A percentile compares a stretch with the other conserved stretches of the same genome.
Evolutionary conservation across 306 rosid genomes (phyloP).

Genomic region (Casuarina cunninghamiana): DNA sequence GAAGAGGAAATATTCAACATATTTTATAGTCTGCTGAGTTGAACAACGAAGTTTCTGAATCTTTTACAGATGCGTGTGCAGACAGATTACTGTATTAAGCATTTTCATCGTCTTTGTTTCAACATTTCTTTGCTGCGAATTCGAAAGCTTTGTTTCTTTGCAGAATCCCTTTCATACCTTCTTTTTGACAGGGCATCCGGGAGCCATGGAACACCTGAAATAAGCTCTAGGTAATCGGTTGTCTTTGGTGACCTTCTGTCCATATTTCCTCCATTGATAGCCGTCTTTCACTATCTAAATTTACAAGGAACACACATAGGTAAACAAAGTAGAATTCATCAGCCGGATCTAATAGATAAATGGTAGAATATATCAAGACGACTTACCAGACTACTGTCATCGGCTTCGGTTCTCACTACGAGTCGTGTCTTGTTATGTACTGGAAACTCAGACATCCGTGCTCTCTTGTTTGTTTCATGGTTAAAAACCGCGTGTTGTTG

Average conservation of each 20-base stretch:
- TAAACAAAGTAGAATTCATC: neutral
- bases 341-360: no score
- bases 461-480: conserved; percentile 40
- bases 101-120: neutral
- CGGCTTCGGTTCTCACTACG: conserved; percentile 49
- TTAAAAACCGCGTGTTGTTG: neutral
- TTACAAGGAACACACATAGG: neutral
- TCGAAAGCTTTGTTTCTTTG: neutral
- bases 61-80: neutral
- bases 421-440: conserved; percentile 37
- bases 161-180: conserved; percentile 37
- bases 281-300: conserved; percentile 56
- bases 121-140: neutral
- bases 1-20: no score
- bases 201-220: conserved; percentile 73
- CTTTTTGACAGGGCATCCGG: conserved; percentile 69
- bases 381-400: conserved; percentile 54
- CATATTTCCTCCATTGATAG: conserved; percentile 79
- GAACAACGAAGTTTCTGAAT: neutral
- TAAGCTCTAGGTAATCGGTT: conserved; percentile 80
- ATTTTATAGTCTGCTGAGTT: neutral
- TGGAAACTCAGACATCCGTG: conserved; percentile 38
- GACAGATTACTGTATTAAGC: neutral
- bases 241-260: conserved; percentile 80
- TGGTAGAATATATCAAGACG: neutral